Conservation (phyloP, 805 yeast species). For the Saccharomycopsis capsularis region DNA sequence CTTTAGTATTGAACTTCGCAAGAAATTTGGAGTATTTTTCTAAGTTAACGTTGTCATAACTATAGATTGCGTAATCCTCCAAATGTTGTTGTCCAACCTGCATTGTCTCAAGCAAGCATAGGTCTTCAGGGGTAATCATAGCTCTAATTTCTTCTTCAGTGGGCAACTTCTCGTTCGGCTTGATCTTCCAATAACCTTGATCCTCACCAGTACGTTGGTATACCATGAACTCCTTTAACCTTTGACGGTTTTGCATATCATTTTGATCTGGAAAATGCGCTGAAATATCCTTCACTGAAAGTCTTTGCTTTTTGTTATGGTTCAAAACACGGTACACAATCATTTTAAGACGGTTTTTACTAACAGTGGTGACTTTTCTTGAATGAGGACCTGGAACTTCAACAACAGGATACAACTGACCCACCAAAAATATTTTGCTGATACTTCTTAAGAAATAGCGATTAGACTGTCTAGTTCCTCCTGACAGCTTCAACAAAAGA, state of each 20-base stretch:
- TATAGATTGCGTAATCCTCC: slow-evolving; percentile 67
- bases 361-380: slow-evolving; percentile 87
- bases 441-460: slow-evolving; percentile 63
- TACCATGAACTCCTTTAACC: slow-evolving; percentile 96
- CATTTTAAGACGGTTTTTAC: slow-evolving; percentile 88
- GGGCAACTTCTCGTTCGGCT: slow-evolving; percentile 60
- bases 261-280: slow-evolving; percentile 94
- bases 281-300: slow-evolving; percentile 81
- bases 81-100: slow-evolving; percentile 84
- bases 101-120: slow-evolving; percentile 82
- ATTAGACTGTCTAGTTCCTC: slow-evolving; percentile 56
- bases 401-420: slow-evolving; percentile 87
- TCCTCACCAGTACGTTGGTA: slow-evolving; percentile 91
- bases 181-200: slow-evolving; percentile 91
- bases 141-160: slow-evolving; percentile 66
- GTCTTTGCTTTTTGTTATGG: slow-evolving; percentile 61
- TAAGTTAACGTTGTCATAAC: slow-evolving; percentile 26
- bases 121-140: slow-evolving; percentile 91
- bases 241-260: slow-evolving; percentile 94
- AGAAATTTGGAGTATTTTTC: slow-evolving; percentile 24
- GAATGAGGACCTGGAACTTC: slow-evolving; percentile 98
- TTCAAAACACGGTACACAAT: slow-evolving; percentile 84
- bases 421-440: slow-evolving; percentile 75
- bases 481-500: slow-evolving; percentile 68
- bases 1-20: slow-evolving; percentile 27